A percentile compares a stretch with the other conserved stretches of the same genome.
Evolutionary conservation across 495 filamentous ascomycete species (phyloP).

Genomic region (Xylaria cubensis): DNA sequence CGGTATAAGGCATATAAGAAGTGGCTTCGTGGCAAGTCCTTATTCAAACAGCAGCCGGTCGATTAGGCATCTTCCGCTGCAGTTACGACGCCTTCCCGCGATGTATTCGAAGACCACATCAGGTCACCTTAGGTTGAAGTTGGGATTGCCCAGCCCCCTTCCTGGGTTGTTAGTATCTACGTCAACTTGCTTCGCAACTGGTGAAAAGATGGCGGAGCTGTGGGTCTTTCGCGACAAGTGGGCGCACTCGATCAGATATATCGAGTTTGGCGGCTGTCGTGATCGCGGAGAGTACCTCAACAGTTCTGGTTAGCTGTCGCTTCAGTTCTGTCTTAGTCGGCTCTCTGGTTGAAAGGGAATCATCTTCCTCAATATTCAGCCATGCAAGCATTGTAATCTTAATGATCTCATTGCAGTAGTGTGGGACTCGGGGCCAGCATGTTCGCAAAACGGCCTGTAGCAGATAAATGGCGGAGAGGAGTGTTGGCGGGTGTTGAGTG

Average conservation of each 20-base stretch:
- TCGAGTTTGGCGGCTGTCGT: conserved; percentile 40
- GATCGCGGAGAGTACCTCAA: conserved; percentile 40
- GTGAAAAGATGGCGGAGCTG: conserved; percentile 50
- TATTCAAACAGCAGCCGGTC: conserved; percentile 88
- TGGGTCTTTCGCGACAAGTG: conserved; percentile 52
- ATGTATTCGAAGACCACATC: conserved; percentile 13
- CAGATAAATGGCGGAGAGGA: conserved; percentile 59
- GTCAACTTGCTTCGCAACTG: conserved; percentile 20
- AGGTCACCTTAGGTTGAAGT: conserved; percentile 9
- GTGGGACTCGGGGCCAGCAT: conserved; percentile 74
- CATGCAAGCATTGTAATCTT: conserved; percentile 70
- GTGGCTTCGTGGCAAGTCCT: conserved; percentile 89
- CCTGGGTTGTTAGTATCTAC: not conserved
- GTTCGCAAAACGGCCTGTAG: conserved; percentile 67
- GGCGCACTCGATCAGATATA: conserved; percentile 39
- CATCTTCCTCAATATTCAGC: conserved; percentile 62
- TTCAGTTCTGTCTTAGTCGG: conserved; percentile 44
- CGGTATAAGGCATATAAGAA: conserved; percentile 94
- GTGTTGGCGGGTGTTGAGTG: conserved; percentile 58
- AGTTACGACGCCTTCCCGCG: conserved; percentile 15
- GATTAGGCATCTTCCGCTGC: conserved; percentile 52
- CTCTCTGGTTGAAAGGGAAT: conserved; percentile 29
- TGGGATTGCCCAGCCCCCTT: not conserved
- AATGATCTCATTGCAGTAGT: conserved; percentile 74
- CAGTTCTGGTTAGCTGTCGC: conserved; percentile 52